These are phyloP conservation scores for Lycium ferocissimum DNA, from an alignment of 257 asterid genomes.

Conservation along the genomic window DNA sequence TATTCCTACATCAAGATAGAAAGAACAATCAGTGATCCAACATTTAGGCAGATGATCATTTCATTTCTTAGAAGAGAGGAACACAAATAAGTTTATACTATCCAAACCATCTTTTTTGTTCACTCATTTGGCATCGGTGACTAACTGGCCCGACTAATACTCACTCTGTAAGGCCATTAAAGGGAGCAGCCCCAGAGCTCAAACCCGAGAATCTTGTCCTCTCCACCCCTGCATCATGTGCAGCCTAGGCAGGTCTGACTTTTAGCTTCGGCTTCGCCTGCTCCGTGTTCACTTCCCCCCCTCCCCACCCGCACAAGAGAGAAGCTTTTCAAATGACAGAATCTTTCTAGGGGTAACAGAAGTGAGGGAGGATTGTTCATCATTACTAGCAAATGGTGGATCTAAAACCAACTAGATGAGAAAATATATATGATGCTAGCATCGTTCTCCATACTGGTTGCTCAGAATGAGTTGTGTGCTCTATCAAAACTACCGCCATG, in stretches of 20 bases:
- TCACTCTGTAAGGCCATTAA: not conserved
- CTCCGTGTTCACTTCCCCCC: not conserved
- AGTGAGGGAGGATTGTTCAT: not conserved
- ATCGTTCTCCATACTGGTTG: not conserved
- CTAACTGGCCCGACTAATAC: not conserved
- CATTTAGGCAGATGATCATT: not conserved
- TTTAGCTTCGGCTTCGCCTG: not conserved
- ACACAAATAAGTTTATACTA: not conserved
- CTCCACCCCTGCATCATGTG: not conserved
- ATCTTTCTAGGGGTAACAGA: not conserved
- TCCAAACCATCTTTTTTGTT: not conserved
- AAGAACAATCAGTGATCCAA: not conserved
- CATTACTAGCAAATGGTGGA: not conserved
- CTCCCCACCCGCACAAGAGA: not conserved
- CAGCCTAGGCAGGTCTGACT: not conserved
- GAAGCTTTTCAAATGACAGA: not conserved
- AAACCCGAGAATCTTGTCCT: not conserved
- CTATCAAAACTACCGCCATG: not conserved
- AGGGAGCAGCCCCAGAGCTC: not conserved
- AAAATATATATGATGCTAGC: not conserved
- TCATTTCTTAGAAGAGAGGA: not conserved
- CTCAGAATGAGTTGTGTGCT: not conserved
- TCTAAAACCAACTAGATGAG: not conserved
- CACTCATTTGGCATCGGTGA: not conserved
- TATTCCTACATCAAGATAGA: conserved; percentile 67